A percentile compares a stretch with the other conserved stretches of the same genome.
Conservation (phyloP, 371 early-diverging fungal species). For the Batrachochytrium dendrobatidis region DNA sequence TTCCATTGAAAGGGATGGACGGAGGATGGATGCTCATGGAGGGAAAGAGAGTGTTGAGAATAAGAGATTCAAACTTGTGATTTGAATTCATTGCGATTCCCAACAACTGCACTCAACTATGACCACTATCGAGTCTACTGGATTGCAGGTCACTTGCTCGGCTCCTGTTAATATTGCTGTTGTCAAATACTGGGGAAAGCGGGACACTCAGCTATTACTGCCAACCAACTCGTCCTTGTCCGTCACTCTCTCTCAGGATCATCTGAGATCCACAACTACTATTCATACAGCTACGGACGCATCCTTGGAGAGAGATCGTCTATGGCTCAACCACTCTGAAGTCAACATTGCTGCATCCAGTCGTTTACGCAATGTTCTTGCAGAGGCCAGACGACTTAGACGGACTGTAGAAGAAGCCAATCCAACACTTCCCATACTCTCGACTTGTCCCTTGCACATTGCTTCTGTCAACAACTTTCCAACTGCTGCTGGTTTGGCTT, state of each 20-base stretch:
- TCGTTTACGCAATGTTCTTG: conserved; percentile 79
- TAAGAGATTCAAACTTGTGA: no score
- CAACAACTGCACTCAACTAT: no score
- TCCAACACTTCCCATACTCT: conserved; percentile 34
- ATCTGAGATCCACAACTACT: conserved; percentile 89
- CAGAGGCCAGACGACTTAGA: conserved; percentile 72
- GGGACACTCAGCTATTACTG: conserved; percentile 79
- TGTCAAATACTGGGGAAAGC: conserved; percentile 99
- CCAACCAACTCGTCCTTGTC: conserved; percentile 97
- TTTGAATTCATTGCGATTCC: no score
- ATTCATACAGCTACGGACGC: conserved; percentile 68
- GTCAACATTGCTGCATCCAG: conserved; percentile 72
- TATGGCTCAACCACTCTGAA: conserved; percentile 93
- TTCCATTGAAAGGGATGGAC: no score
- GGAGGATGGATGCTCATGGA: no score
- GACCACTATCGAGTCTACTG: not conserved
- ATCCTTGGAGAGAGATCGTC: conserved; percentile 43
- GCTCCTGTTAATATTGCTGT: conserved; percentile 99
- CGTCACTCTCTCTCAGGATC: conserved; percentile 91
- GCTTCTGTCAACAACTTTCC: conserved; percentile 97
- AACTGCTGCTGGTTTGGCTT: conserved; percentile 99
- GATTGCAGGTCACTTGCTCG: conserved; percentile 66
- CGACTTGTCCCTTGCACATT: conserved; percentile 54
- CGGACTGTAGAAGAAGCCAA: conserved; percentile 47
- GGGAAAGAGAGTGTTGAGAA: no score